Percentiles rank a stretch among this genome's conserved stretches.
Evolutionary conservation across 768 basidiomycete species (phyloP).

Genomic region (Lactarius vividus): DNA sequence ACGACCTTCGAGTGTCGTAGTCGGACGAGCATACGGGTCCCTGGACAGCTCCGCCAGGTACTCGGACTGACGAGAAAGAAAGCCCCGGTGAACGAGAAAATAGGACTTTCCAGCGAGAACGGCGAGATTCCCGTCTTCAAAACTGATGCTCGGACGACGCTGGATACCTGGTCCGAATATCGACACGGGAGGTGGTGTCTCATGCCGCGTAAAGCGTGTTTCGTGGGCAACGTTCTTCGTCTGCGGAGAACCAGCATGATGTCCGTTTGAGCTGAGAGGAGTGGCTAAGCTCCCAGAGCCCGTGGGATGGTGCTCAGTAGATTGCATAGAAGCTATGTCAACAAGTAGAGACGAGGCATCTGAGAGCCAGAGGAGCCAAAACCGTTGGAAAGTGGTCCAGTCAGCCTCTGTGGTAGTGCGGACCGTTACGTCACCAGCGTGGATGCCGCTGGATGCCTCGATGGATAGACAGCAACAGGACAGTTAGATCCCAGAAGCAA

Average conservation of each 20-base stretch:
- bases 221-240: slow-evolving; percentile 8
- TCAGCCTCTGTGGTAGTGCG: slow-evolving; percentile 15
- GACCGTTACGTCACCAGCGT: slow-evolving; percentile 10
- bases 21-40: slow-evolving; percentile 27
- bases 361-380: background rate
- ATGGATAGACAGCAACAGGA: background rate
- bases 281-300: slow-evolving; percentile 10
- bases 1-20: slow-evolving; percentile 50
- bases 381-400: slow-evolving; percentile 14
- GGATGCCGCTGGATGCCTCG: background rate
- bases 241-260: slow-evolving; percentile 13
- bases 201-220: background rate
- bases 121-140: slow-evolving; percentile 68
- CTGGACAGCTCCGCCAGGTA: slow-evolving; percentile 45
- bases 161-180: slow-evolving; percentile 26
- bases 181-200: slow-evolving; percentile 3
- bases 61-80: slow-evolving; percentile 61
- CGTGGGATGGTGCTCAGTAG: slow-evolving; percentile 12
- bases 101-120: slow-evolving; percentile 55
- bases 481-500: background rate
- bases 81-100: slow-evolving; percentile 67
- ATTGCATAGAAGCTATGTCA: slow-evolving; percentile 6
- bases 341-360: background rate
- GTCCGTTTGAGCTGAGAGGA: slow-evolving; percentile 27
- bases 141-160: slow-evolving; percentile 55